Evolutionary conservation across 2,329 filamentous ascomycete species (phyloP).

Genomic region (Colletotrichum truncatum): DNA sequence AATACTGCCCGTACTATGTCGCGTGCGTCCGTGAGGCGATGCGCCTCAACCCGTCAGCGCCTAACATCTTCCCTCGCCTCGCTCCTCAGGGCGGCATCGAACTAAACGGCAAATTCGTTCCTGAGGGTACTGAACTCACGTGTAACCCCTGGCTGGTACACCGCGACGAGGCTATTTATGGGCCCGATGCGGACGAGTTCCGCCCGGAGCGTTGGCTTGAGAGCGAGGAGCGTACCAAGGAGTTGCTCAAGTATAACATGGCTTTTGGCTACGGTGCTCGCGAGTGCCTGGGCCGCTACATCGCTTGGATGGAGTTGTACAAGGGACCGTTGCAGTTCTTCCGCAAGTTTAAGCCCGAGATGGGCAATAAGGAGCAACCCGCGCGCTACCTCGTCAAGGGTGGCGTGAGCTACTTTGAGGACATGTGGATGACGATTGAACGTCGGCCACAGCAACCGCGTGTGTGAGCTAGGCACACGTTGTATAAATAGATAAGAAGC

Average conservation of each 20-base stretch:
- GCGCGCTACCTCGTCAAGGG: constrained; percentile 50
- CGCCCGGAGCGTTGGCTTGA: constrained; percentile 60
- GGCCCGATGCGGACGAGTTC: constrained; percentile 52
- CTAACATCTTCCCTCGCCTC: constrained; percentile 59
- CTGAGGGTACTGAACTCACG: constrained; percentile 52
- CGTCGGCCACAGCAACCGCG: constrained; percentile 15
- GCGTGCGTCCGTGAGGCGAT: constrained; percentile 61
- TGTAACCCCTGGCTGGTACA: constrained; percentile 45
- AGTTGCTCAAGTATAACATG: constrained; percentile 57
- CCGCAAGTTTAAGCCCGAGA: constrained; percentile 44
- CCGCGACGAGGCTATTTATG: constrained; percentile 50
- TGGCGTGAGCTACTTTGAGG: constrained; percentile 50
- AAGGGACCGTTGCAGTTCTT: constrained; percentile 55
- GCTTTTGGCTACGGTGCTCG: constrained; percentile 59
- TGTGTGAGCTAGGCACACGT: too few species aligned
- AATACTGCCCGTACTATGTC: constrained; percentile 55
- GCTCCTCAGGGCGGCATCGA: constrained; percentile 41
- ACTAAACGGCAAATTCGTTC: constrained; percentile 42
- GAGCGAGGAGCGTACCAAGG: constrained; percentile 45
- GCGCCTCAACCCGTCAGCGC: constrained; percentile 58
- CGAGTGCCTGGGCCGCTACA: constrained; percentile 57
- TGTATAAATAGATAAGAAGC: too few species aligned
- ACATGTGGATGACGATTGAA: constrained; percentile 48
- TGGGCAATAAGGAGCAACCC: constrained; percentile 39
- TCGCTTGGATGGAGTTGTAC: constrained; percentile 62